phyloP scores from a whole-genome alignment of 2,329 filamentous ascomycete species.

The Rhexocercosporidium sp. region DNA sequence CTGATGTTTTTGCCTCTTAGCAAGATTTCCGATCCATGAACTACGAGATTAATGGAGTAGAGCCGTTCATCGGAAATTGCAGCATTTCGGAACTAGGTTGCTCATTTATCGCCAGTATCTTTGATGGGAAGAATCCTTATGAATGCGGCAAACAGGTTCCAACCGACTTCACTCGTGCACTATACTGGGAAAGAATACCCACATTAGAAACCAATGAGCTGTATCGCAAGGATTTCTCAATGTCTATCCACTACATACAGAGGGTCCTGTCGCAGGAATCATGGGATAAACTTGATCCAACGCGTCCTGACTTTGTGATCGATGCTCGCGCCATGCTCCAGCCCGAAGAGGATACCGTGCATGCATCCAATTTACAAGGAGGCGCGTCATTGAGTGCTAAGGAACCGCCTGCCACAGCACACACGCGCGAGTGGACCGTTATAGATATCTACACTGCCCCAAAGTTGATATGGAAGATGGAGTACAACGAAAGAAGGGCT shows the following conservation, averaged over 20 bases:
- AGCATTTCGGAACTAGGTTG: constrained; percentile 32
- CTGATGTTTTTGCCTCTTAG: neutral
- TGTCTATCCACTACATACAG: constrained; percentile 14
- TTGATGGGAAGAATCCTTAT: constrained; percentile 30
- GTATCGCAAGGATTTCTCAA: constrained; percentile 11
- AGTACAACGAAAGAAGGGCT: neutral
- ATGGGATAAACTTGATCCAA: constrained; percentile 14
- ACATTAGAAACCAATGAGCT: neutral
- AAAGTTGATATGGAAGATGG: constrained; percentile 2
- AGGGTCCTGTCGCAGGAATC: constrained; percentile 8
- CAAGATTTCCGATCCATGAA: constrained; percentile 31
- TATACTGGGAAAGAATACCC: constrained; percentile 5
- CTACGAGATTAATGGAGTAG: constrained; percentile 15
- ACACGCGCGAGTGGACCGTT: neutral
- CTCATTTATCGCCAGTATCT: constrained; percentile 34
- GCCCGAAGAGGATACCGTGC: neutral
- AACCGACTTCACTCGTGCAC: constrained; percentile 14
- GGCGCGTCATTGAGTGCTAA: neutral
- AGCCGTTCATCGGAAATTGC: constrained; percentile 33
- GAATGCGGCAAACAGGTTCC: constrained; percentile 4
- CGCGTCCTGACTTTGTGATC: neutral
- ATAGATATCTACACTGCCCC: neutral
- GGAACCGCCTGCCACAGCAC: neutral
- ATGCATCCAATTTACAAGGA: neutral
- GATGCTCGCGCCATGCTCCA: neutral